Evolutionary conservation across 129 eudicot genomes (phyloP), one percentile per base, ranked within the genome.

Genomic region (Scalesia atractyloides): DNA sequence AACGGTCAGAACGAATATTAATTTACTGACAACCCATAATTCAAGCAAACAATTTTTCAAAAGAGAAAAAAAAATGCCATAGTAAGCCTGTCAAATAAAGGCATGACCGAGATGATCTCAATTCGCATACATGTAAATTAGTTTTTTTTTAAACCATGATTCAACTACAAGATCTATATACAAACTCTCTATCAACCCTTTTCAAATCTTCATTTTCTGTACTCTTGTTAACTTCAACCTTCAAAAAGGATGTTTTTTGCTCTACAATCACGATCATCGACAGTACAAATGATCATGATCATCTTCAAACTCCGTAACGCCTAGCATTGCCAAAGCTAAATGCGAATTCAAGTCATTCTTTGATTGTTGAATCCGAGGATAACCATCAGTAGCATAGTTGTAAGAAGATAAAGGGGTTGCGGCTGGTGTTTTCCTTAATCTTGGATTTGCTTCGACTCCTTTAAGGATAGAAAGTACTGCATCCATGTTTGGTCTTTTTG

Each of bases 281-380:
- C 78, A 76, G 50, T 83, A 79, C 36, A 84, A 61, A 66, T 79
- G 82, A 76, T 82, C 91, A 60, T 71, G 77, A 14, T 80, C 91
- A 33, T 95, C 91, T 13, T 95, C 99, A 46, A 83, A 70, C 69
- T 95, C 97, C 11, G 96, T 63, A 44, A 95, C 96, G 58, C 94
- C 99, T 0, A 86, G 80, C 99, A 95, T 90, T 16, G 99, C 99
- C 78, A 95, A 65, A 53, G 97, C 97, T 73, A 90, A 78, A 76
- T 95, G 96, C 73, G 84, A 86, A 70, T 82, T 95, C 84, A 88
- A 80, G 70, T 90, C 97, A 60, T 81, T 90, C 65, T 76, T 84
- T 15, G 93, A 76, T 69, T 72, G 86, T 53, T 80, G 85, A 60
- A 82, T 70, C 64, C 73, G 87, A 63, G 89, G 79, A 80, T 74